phyloP scores from a whole-genome alignment of 129 eudicot species.

The Arctium lappa region DNA sequence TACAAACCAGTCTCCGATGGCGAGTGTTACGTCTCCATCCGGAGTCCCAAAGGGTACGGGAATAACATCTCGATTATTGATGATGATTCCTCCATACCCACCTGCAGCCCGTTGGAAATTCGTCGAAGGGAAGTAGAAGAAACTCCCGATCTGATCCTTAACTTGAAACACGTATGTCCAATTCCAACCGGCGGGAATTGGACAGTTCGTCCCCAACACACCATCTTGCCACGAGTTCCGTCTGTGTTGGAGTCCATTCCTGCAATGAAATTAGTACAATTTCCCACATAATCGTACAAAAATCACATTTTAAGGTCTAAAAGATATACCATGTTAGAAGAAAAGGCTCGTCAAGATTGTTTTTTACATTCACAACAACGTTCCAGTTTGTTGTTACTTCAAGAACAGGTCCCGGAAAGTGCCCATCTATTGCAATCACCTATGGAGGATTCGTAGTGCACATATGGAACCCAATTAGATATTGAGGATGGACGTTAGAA shows the following conservation, averaged over 20 bases:
- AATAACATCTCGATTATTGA: constrained; percentile 86
- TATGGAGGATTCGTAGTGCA: constrained; percentile 15
- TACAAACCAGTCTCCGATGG: constrained; percentile 80
- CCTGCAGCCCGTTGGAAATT: constrained; percentile 87
- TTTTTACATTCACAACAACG: constrained; percentile 82
- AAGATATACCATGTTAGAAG: constrained; percentile 83
- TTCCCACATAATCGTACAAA: not conserved
- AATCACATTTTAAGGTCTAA: not conserved
- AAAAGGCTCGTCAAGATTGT: constrained; percentile 82
- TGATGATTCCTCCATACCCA: constrained; percentile 86
- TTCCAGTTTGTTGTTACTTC: constrained; percentile 98
- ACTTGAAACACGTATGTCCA: constrained; percentile 96
- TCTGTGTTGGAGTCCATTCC: constrained; percentile 95
- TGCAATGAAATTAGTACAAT: constrained; percentile 32
- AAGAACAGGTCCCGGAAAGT: constrained; percentile 90
- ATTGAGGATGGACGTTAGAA: too few species aligned
- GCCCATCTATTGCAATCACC: constrained; percentile 93
- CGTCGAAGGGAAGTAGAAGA: constrained; percentile 93
- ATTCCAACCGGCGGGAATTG: constrained; percentile 98
- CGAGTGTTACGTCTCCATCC: constrained; percentile 91
- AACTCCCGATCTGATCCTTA: constrained; percentile 97
- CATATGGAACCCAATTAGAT: not conserved
- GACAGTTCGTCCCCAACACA: constrained; percentile 91
- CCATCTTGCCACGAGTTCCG: constrained; percentile 98
- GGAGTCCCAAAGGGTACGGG: constrained; percentile 88